Conservation (phyloP, 441 rosid species). For the Isatis lusitanica region DNA sequence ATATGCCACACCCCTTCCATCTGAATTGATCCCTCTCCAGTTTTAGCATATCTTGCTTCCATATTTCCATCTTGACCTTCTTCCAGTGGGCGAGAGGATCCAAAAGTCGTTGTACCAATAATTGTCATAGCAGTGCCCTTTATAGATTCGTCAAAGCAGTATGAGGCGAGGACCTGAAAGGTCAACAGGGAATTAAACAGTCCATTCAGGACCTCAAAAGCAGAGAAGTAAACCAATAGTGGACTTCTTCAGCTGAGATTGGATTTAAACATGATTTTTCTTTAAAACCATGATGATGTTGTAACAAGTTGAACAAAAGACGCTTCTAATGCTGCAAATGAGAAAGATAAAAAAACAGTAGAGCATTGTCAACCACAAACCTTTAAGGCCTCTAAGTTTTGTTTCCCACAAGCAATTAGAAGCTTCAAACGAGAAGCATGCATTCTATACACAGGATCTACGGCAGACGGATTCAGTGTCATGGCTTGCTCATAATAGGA, state of each 20-base stretch:
- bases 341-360: constrained; percentile 2
- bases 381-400: constrained; percentile 75
- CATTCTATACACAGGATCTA: constrained; percentile 97
- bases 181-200: constrained; percentile 16
- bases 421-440: constrained; percentile 96
- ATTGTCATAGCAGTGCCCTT: constrained; percentile 60
- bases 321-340: constrained; percentile 10
- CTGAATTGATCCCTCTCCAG: constrained; percentile 46
- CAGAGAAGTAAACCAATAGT: constrained; percentile 7
- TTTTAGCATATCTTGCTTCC: constrained; percentile 45
- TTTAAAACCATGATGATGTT: constrained; percentile 16
- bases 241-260: constrained; percentile 14
- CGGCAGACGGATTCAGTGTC: constrained; percentile 81
- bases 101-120: constrained; percentile 50
- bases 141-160: constrained; percentile 63
- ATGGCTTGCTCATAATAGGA: constrained; percentile 84
- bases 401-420: constrained; percentile 69
- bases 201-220: constrained; percentile 13
- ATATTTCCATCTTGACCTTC: constrained; percentile 46
- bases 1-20: constrained; percentile 78
- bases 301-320: constrained; percentile 15
- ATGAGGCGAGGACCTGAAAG: constrained; percentile 65
- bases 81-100: constrained; percentile 43
- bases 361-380: constrained; percentile 42
- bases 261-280: neutral